Base-by-base conservation (phyloP, 2,329 filamentous ascomycete species). In the Neospermospora avenae region DNA sequence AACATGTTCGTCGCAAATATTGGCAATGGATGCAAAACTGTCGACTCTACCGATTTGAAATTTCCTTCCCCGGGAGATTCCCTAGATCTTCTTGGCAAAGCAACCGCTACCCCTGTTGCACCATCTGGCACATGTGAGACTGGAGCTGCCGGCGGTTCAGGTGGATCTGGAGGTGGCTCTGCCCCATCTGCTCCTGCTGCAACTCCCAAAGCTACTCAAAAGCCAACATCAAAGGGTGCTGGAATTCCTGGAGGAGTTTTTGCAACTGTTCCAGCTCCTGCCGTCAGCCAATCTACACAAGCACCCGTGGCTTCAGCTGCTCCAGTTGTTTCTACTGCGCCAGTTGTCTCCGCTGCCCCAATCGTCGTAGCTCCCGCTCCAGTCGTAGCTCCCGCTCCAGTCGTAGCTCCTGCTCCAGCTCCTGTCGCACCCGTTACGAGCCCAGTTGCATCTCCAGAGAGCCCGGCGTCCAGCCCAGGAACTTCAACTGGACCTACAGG, bases 181-280 rank as follows among this genome's bases (percentile, higher is more conserved):
- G n/a, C n/a, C n/a, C n/a, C n/a, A n/a, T 59, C 37, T 75, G 11
- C 58, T 55, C 57, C 13, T 48, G 56, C 63, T 10, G 53, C 49
- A 1, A 20, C n/a, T 11, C 51, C 35, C 10, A 31, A 63, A 16
- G 42, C 64, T 22, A 42, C 37, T 13, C 31, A 53, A n/a, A 22
- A 41, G 28, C 44, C 61, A 16, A 42, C 49, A 25, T 37, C 55
- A 46, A 31, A 31, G 2, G 63, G 56, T 46, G 37, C 65, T 55
- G 61, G 63, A 52, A 46, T 45, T 35, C 42, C 64, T 24, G 71
- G 69, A 48, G 72, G 73, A 55, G 72, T 74, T 55, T 74, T 74
- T 55, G 66, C 68, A 49, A 73, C 79, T 10, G 67, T 68, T 13
- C 65, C 63, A 22, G 48, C 58, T 1, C 42, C 58, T 4, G 25